Conservation (phyloP, 768 basidiomycete species). For the Boletus edulis region DNA sequence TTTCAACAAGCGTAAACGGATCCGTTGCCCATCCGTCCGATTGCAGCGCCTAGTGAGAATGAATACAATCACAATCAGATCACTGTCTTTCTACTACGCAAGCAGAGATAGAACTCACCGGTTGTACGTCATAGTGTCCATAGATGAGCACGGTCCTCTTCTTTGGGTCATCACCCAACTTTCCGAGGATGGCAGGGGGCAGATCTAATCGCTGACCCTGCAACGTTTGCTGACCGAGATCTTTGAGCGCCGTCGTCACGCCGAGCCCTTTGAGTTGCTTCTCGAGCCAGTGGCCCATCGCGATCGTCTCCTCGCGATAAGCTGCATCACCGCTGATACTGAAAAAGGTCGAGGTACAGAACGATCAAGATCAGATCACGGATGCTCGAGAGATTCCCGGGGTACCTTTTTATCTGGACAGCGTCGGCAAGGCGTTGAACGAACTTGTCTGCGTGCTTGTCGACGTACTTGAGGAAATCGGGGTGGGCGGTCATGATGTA, state of each 20-base stretch:
- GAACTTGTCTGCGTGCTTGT: slow-evolving; percentile 67
- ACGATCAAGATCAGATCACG: not conserved
- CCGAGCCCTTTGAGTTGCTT: slow-evolving; percentile 72
- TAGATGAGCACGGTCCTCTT: slow-evolving; percentile 96
- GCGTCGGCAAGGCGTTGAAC: slow-evolving; percentile 78
- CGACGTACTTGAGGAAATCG: slow-evolving; percentile 50
- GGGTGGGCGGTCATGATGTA: slow-evolving; percentile 33
- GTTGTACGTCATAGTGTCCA: slow-evolving; percentile 96
- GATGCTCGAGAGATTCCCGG: not conserved
- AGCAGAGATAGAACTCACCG: slow-evolving; percentile 43
- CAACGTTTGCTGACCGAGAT: slow-evolving; percentile 74
- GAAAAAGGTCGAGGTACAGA: not conserved
- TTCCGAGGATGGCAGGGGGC: slow-evolving; percentile 82
- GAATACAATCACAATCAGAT: no score
- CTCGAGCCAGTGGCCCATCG: slow-evolving; percentile 85
- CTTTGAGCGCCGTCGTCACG: slow-evolving; percentile 68
- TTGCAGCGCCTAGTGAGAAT: slow-evolving; percentile 30
- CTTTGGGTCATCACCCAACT: slow-evolving; percentile 74
- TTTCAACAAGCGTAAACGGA: slow-evolving; percentile 69
- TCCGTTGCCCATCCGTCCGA: slow-evolving; percentile 87
- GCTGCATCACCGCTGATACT: slow-evolving; percentile 72
- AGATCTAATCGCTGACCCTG: slow-evolving; percentile 71
- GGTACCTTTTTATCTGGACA: slow-evolving; percentile 77
- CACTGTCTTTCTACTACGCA: no score
- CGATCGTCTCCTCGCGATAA: slow-evolving; percentile 72